Percentiles rank a stretch among this genome's conserved stretches.
Conservation (phyloP, 169 alveolate genomes). For the Prorocentrum cordatum region DNA sequence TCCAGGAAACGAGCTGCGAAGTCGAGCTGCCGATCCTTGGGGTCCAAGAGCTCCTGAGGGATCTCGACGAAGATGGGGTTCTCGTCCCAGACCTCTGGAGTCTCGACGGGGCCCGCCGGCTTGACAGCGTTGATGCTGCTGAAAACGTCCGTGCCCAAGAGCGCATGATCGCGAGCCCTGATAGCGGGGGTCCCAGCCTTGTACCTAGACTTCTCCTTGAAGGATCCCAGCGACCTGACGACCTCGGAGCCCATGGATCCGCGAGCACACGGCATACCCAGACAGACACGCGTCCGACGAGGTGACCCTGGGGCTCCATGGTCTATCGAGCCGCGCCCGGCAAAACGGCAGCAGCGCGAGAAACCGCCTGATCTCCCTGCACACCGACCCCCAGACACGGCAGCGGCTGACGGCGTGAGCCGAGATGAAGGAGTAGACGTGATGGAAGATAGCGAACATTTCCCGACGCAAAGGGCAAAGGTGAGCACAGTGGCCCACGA, state of each 20-base stretch:
- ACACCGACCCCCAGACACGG: no score
- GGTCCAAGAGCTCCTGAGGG: no score
- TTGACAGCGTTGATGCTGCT: not conserved
- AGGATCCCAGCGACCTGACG: not conserved
- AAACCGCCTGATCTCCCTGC: no score
- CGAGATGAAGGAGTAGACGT: no score
- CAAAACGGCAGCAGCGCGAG: no score
- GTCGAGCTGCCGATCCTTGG: no score
- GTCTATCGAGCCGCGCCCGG: no score
- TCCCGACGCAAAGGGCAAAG: not conserved
- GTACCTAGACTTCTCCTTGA: not conserved
- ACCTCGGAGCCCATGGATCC: not conserved
- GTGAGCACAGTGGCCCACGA: not conserved
- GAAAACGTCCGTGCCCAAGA: not conserved
- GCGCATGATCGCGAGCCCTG: not conserved
- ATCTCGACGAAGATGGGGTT: no score
- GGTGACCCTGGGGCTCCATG: not conserved
- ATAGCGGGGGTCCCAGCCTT: not conserved
- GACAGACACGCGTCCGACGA: slow-evolving; percentile 8
- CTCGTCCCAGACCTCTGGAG: no score
- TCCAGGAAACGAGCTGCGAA: no score
- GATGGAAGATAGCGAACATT: no score
- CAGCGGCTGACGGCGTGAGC: no score
- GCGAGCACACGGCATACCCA: slow-evolving; percentile 1
- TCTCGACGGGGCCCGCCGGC: not conserved